Evolutionary conservation across 352 stramenopile genomes (phyloP), one percentile per base, ranked within the genome.

Genomic region (Phytophthora sansomeana): DNA sequence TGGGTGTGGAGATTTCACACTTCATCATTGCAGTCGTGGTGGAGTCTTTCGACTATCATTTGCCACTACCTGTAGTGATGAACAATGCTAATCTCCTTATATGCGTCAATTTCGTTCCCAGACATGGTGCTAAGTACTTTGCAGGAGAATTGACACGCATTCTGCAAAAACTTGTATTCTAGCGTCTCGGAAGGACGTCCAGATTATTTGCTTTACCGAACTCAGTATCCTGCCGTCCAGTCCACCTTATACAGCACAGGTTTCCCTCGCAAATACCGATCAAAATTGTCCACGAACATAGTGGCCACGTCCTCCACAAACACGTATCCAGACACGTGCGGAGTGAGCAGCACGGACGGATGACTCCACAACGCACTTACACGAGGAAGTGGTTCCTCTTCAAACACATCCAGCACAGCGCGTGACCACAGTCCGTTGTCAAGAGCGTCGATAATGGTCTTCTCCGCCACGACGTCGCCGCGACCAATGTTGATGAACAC

Each of bases 401-500:
- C 75, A 46, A 85, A 78, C 28, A 88, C 79, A 39, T 91, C 82
- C 51, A 91, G 63, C 55, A 86, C 78, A n/a, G 77, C 77, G 16
- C 58, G 63, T 6, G 77, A 83, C 35, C 92, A 82, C 54, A 82
- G 81, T 2, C 72, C 43, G 5, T 75, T 67, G 56, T 94, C 80
- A 16, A 97, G 67, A 33, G 89, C 83, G 32, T 51, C 28, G 29
- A 96, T 28, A 28, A 97, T 72, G 11, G 69, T 74, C 16, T 58
- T 48, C 62, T 95, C 85, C 17, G 66, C 42, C 39, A 97, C 78
- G 14, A 98, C 72, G 63, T 96, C 89, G 13, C 92, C 92, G 16
- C 92, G 84, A 6, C 92, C 92, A 26, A 96, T 86, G 78, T 97
- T 97, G 65, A 98, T 83, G 55, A 98, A 87, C 24, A 96, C 83